Base-by-base conservation (phyloP, 1,284 basidiomycete species). In the Cystobasidium sp. region DNA sequence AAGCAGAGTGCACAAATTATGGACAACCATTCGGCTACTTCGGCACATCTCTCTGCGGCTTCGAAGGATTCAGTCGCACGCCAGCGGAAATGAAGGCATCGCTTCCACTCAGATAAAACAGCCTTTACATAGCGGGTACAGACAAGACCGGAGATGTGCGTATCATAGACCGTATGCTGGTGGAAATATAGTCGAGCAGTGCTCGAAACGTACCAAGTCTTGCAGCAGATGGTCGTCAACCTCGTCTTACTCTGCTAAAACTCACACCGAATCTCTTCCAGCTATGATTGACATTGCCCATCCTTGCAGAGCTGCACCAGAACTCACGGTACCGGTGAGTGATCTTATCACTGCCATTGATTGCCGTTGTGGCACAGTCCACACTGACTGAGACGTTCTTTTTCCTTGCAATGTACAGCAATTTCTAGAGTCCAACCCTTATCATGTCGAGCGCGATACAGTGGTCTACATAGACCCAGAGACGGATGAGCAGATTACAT, bases 351-450 rank as follows among this genome's bases (percentile, higher is more conserved):
- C 31, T 31, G 31, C 5, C 18, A 41, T 6, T 6, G n/a, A 43
- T 59, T 10, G 39, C 39, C 5, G 2, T 7, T 22, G 20, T 31
- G 12, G 43, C 9, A 41, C 37, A 41, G 56, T 31, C 31, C 31
- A 31, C 31, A 31, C 31, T 31, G 3, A 6, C 39, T 59, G 56
- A 41, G 46, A 43, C 6, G 6, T n/a, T 41, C 9, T 59, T 12
- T 12, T 12, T 6, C 3, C 14, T 49, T n/a, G 18, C 39, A 16
- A n/a, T n/a, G 12, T 59, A 12, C 18, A 63, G 61, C 61, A 63
- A 63, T 63, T 63, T 24, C 24, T 63, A 7, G 61, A 63, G 20
- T 63, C 61, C n/a, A 63, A 63, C 47, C 61, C 61, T 9, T 63
- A 63, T 24, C 61, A 63, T 49, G 61, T 63, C 6, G n/a, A 46